Base-by-base conservation (phyloP, 2,329 filamentous ascomycete genomes). In the Dothidotthia symphoricarpi region DNA sequence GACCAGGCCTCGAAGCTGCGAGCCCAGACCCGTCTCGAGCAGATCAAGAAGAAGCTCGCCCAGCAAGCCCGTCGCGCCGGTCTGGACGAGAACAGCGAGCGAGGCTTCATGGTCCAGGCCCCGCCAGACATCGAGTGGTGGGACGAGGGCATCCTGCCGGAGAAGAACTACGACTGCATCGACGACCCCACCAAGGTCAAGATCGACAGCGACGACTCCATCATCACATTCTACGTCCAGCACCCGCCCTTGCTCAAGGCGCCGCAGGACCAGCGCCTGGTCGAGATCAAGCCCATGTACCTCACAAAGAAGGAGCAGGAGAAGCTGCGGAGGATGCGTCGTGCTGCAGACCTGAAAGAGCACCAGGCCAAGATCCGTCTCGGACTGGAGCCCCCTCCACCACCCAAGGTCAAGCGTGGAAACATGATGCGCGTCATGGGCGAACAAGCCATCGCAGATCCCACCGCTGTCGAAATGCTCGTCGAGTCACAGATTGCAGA, bases 341-440 rank as follows among this genome's bases (percentile, higher is more conserved):
- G 94, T 49, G 91, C 91, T 80, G 90, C 87, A 27, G 88, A 96
- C 47, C 75, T 95, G 48, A 97, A 97, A 66, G 94, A 98, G 68
- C 84, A 90, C 61, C 93, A 98, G 69, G 90, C 91, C 25, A 97
- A 98, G 72, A 93, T 97, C 46, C 80, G 91, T 41, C 75, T 98
- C 9, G 93, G 93, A 14, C 76, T 98, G 11, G 85, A 91, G 43
- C 88, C 90, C 3, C 88, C 91, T 14, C 89, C 90, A 17, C 86
- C 90, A 16, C 91, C 93, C 9, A 98, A 97, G 69, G 88, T 98
- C 53, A 97, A 96, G 71, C 94, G 94, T 68, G 87, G 85, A 41
- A 98, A 98, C 66, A 79, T 98, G 62, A 98, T 98, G 93, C 85
- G 90, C 41, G 93, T 98, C 19, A 76, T 96, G 39, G 93, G 93